phyloP scores from a whole-genome alignment of 2,329 filamentous ascomycete species.

The Penicillium sp. region DNA sequence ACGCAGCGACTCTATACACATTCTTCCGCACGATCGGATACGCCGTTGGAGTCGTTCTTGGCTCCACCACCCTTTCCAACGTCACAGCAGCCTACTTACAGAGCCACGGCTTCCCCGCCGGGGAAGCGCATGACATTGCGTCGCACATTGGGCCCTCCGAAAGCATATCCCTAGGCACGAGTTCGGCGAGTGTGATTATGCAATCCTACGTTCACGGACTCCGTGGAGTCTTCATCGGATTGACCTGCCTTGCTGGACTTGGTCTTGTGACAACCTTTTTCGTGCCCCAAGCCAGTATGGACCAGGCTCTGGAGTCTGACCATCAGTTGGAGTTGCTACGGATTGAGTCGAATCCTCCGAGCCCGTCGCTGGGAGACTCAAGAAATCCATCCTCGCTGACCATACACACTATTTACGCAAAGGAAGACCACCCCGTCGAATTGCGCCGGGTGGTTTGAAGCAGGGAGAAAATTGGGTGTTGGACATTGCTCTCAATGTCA shows the following conservation, averaged over 20 bases:
- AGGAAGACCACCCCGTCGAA: neutral
- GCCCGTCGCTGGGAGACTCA: neutral
- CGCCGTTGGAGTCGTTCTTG: conserved; percentile 8
- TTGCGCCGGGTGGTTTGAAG: neutral
- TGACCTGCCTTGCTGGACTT: conserved; percentile 4
- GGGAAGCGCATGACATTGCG: conserved; percentile 1
- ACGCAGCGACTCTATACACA: conserved; percentile 8
- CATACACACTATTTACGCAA: neutral
- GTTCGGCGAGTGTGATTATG: neutral
- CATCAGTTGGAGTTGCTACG: conserved; percentile 2
- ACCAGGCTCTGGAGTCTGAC: conserved; percentile 6
- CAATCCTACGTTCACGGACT: conserved; percentile 5
- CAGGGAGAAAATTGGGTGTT: neutral
- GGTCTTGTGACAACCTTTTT: conserved; percentile 1
- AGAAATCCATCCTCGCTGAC: neutral
- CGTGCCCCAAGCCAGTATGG: conserved; percentile 3
- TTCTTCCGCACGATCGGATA: conserved; percentile 9
- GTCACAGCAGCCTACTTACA: conserved; percentile 1
- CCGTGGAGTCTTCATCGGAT: conserved; percentile 1
- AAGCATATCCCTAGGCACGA: neutral
- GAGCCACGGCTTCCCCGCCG: conserved; percentile 1
- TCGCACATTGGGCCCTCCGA: conserved; percentile 1
- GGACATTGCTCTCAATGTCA: neutral
- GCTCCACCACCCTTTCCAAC: conserved; percentile 1
- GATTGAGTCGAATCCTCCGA: neutral